Evolutionary conservation across 2,329 filamentous ascomycete species (phyloP).

Genomic region (Apiospora rasikravindrae): DNA sequence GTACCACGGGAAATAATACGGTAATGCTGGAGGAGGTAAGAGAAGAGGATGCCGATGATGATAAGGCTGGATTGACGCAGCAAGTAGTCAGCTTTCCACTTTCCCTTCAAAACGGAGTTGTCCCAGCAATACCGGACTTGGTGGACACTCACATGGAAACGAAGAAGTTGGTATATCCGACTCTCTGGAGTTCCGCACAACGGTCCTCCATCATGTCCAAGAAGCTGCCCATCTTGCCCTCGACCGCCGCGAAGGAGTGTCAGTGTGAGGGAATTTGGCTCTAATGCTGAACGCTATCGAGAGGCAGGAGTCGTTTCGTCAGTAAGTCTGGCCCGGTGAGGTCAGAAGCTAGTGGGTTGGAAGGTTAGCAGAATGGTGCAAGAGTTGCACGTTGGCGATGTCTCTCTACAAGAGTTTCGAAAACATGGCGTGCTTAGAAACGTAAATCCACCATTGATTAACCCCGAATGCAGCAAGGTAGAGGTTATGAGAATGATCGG

Average conservation of each 20-base stretch:
- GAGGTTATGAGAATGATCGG: background rate
- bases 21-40: constrained; percentile 92
- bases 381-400: constrained; percentile 8
- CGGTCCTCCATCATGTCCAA: constrained; percentile 39
- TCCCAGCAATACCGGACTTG: background rate
- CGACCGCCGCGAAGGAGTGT: background rate
- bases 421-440: constrained; percentile 1
- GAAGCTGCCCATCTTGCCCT: constrained; percentile 39
- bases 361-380: background rate
- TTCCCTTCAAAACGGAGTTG: background rate
- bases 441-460: background rate
- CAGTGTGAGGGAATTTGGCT: background rate
- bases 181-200: constrained; percentile 58
- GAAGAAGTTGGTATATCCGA: constrained; percentile 59
- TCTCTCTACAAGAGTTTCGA: constrained; percentile 1
- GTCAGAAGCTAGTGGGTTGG: background rate
- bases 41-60: constrained; percentile 85
- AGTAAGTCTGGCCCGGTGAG: background rate
- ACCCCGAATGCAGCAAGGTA: background rate
- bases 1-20: constrained; percentile 86
- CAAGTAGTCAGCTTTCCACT: background rate
- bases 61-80: constrained; percentile 61
- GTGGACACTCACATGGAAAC: constrained; percentile 57
- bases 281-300: background rate
- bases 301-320: background rate